Conservation (phyloP, 805 yeast genomes). For the Kuraishia cidri region DNA sequence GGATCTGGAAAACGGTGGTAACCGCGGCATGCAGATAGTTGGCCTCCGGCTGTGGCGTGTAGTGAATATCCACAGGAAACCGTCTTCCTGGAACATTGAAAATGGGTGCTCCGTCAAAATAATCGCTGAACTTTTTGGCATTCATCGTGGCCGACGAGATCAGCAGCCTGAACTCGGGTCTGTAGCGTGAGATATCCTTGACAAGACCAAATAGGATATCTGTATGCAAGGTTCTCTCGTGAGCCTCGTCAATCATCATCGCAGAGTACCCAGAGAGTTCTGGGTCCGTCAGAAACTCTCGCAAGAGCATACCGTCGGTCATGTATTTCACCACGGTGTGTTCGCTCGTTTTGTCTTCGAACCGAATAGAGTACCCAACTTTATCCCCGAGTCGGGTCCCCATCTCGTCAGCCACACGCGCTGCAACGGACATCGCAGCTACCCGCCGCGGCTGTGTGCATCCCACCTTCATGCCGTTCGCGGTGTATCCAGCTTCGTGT, state of each 20-base stretch:
- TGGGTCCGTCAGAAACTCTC: slow-evolving; percentile 80
- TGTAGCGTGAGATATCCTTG: slow-evolving; percentile 52
- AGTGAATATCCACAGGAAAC: slow-evolving; percentile 83
- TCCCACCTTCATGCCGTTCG: slow-evolving; percentile 53
- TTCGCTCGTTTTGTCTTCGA: slow-evolving; percentile 67
- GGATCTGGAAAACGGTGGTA: slow-evolving; percentile 82
- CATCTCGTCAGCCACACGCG: slow-evolving; percentile 88
- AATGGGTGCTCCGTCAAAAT: slow-evolving; percentile 78
- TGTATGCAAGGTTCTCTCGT: slow-evolving; percentile 90
- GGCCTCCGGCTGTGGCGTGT: slow-evolving; percentile 81
- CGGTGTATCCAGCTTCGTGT: slow-evolving; percentile 72
- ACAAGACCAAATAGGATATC: slow-evolving; percentile 74
- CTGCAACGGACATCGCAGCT: slow-evolving; percentile 86
- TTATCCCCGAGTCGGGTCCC: slow-evolving; percentile 70
- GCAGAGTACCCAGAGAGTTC: slow-evolving; percentile 62
- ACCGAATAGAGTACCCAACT: slow-evolving; percentile 85
- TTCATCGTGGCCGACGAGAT: slow-evolving; percentile 95
- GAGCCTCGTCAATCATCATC: slow-evolving; percentile 94
- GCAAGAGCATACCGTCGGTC: slow-evolving; percentile 91
- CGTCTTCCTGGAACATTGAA: slow-evolving; percentile 88
- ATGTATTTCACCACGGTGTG: slow-evolving; percentile 75
- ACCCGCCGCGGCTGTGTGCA: slow-evolving; percentile 94
- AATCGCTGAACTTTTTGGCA: slow-evolving; percentile 77
- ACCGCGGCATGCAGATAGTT: slow-evolving; percentile 87
- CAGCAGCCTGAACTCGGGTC: slow-evolving; percentile 67